These are phyloP conservation scores for Spergularia bocconei DNA, from an alignment of 148 eudicot genomes.

Conservation along the genomic window DNA sequence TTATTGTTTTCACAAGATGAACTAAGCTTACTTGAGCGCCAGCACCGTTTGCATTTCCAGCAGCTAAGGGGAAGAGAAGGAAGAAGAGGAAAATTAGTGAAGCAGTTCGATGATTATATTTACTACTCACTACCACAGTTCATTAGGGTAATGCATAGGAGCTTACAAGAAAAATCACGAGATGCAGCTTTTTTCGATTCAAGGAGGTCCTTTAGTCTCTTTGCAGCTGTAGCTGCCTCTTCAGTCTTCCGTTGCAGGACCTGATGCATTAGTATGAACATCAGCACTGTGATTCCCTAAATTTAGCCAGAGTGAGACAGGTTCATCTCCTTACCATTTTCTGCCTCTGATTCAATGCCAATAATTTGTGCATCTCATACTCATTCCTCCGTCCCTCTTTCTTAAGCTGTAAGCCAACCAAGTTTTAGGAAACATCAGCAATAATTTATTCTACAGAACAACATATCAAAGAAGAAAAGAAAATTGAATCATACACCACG, in stretches of 20 bases:
- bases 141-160: not conserved
- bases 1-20: not conserved
- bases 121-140: not conserved
- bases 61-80: slow-evolving; percentile 24
- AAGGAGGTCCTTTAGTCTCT: slow-evolving; percentile 82
- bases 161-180: slow-evolving; percentile 59
- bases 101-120: slow-evolving; percentile 3
- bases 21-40: slow-evolving; percentile 61
- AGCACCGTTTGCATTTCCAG: slow-evolving; percentile 54
- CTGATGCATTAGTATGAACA: slow-evolving; percentile 34
- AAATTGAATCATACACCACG: not conserved
- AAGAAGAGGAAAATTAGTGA: not conserved
- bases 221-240: slow-evolving; percentile 92
- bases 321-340: slow-evolving; percentile 56
- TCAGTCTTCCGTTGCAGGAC: slow-evolving; percentile 94
- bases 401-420: slow-evolving; percentile 64
- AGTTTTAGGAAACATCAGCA: slow-evolving; percentile 4
- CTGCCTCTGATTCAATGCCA: slow-evolving; percentile 93
- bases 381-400: slow-evolving; percentile 97
- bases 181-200: slow-evolving; percentile 80
- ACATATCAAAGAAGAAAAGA: not conserved
- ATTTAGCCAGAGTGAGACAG: not conserved
- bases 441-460: not conserved
- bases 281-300: not conserved
- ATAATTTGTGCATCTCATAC: slow-evolving; percentile 96